phyloP scores from a whole-genome alignment of 2,329 filamentous ascomycete species.

The Fusarium mexicanum region DNA sequence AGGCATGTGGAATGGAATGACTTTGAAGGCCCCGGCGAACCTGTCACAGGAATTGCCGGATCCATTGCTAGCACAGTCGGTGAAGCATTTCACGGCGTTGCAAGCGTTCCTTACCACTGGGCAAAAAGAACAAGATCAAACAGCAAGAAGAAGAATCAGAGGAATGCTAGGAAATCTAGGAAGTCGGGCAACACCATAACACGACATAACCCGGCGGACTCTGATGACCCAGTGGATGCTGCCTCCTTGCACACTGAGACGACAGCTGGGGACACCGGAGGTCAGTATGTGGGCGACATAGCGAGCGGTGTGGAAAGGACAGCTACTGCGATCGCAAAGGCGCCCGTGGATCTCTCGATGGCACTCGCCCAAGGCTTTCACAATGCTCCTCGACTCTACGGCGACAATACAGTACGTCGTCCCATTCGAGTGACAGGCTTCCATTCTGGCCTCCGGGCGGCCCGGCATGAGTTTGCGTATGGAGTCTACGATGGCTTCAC shows the following conservation, averaged over 20 bases:
- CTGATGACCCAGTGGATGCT: slow-evolving; percentile 1
- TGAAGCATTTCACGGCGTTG: slow-evolving; percentile 70
- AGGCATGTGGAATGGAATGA: slow-evolving; percentile 80
- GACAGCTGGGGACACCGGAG: slow-evolving; percentile 36
- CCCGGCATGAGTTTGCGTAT: slow-evolving; percentile 68
- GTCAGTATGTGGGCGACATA: slow-evolving; percentile 61
- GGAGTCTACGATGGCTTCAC: slow-evolving; percentile 73
- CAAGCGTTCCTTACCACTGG: slow-evolving; percentile 70
- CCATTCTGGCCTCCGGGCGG: slow-evolving; percentile 69
- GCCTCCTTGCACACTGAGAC: slow-evolving; percentile 22
- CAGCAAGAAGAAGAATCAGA: slow-evolving; percentile 25
- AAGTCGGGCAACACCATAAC: not conserved
- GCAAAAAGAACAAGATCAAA: slow-evolving; percentile 66
- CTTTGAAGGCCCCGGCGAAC: slow-evolving; percentile 79
- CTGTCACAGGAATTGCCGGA: slow-evolving; percentile 72
- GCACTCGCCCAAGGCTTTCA: slow-evolving; percentile 75
- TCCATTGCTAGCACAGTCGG: slow-evolving; percentile 68
- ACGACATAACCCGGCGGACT: not conserved
- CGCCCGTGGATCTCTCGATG: slow-evolving; percentile 69
- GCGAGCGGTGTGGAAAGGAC: slow-evolving; percentile 61
- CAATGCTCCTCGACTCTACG: slow-evolving; percentile 75
- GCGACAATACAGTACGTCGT: slow-evolving; percentile 73
- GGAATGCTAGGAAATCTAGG: not conserved
- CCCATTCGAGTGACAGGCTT: slow-evolving; percentile 72
- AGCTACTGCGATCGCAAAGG: slow-evolving; percentile 60